phyloP scores from a whole-genome alignment of 2,329 filamentous ascomycete species.

The Cercospora zeina region DNA sequence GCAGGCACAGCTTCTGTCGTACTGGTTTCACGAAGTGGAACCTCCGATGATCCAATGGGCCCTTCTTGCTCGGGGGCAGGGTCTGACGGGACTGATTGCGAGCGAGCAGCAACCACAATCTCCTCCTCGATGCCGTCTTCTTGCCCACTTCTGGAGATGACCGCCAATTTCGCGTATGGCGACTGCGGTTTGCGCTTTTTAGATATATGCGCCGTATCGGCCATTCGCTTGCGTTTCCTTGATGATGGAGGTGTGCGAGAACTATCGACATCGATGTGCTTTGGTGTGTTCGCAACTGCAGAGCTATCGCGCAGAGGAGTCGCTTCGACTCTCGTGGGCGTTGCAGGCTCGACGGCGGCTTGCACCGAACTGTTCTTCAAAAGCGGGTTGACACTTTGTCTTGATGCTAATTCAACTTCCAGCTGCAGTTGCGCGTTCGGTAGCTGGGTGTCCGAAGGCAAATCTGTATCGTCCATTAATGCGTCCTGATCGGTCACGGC shows the following conservation, averaged over 20 bases:
- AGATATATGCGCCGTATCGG: slow-evolving; percentile 17
- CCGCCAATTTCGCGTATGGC: slow-evolving; percentile 34
- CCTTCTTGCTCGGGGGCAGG: slow-evolving; percentile 16
- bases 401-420: slow-evolving; percentile 25
- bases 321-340: slow-evolving; percentile 16
- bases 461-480: slow-evolving; percentile 21
- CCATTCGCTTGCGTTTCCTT: slow-evolving; percentile 36
- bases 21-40: background rate
- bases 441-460: slow-evolving; percentile 34
- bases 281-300: slow-evolving; percentile 4
- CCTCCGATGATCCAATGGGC: slow-evolving; percentile 4
- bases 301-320: background rate
- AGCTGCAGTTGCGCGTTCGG: slow-evolving; percentile 33
- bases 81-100: slow-evolving; percentile 1
- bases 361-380: slow-evolving; percentile 1
- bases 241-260: slow-evolving; percentile 4
- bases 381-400: slow-evolving; percentile 6
- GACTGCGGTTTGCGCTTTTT: slow-evolving; percentile 38
- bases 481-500: background rate
- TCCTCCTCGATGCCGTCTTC: slow-evolving; percentile 44
- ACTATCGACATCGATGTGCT: slow-evolving; percentile 1
- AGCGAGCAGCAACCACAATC: slow-evolving; percentile 42
- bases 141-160: slow-evolving; percentile 29
- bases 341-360: slow-evolving; percentile 10
- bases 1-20: background rate